A percentile compares a stretch with the other conserved stretches of the same genome.
phyloP scores from a whole-genome alignment of 2,329 filamentous ascomycete species.

The Fusarium nygamai region DNA sequence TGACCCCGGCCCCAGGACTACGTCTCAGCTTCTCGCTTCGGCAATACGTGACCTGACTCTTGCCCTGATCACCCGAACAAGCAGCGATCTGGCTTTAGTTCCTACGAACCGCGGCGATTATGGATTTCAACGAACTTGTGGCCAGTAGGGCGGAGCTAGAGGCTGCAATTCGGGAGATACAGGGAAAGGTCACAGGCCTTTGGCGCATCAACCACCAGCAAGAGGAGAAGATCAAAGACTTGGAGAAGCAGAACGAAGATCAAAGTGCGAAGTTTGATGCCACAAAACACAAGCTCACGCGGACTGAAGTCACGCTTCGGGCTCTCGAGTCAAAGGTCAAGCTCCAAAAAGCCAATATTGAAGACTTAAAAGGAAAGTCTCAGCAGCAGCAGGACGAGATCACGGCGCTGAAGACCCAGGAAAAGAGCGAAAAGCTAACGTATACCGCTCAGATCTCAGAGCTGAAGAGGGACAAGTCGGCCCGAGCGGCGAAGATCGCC shows the following conservation, averaged over 20 bases:
- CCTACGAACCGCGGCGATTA: not conserved
- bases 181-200: not conserved
- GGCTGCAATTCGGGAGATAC: not conserved
- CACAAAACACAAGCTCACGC: not conserved
- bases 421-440: rapidly evolving
- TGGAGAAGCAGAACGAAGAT: not conserved
- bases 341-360: not conserved
- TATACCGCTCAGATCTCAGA: not conserved
- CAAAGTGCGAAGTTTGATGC: too few relatives aligned
- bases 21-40: not conserved
- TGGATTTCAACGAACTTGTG: not conserved
- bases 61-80: too few relatives aligned
- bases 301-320: rapidly evolving
- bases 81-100: too few relatives aligned
- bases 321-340: not conserved
- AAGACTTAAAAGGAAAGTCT: not conserved
- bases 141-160: not conserved
- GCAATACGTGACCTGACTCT: not conserved
- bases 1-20: not conserved
- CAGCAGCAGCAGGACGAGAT: not conserved
- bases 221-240: not conserved
- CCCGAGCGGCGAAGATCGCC: not conserved
- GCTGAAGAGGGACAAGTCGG: rapidly evolving
- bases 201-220: not conserved
- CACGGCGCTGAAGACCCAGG: not conserved